phyloP scores from a whole-genome alignment of 2,329 filamentous ascomycete species.

The Talaromyces islandicus region DNA sequence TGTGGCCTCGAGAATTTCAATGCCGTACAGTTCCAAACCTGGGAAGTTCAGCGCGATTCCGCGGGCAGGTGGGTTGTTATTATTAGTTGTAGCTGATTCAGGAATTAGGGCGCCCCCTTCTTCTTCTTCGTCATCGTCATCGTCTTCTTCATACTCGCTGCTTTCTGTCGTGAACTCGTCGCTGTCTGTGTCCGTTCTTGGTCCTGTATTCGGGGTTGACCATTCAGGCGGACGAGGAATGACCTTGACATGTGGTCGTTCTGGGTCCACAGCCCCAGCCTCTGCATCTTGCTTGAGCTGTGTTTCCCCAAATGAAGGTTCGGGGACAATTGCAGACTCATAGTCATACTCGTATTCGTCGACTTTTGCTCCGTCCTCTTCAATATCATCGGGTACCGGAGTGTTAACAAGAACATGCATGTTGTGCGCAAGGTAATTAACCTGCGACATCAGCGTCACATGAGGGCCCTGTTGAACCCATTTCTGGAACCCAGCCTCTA shows the following conservation, averaged over 20 bases:
- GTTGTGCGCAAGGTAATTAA: conserved; percentile 70
- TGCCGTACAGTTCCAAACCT: conserved; percentile 66
- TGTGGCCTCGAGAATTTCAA: conserved; percentile 67
- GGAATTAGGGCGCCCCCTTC: conserved; percentile 32
- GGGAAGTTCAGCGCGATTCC: conserved; percentile 78
- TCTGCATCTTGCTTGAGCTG: neutral
- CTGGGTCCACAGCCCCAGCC: conserved; percentile 19
- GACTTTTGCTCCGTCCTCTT: neutral
- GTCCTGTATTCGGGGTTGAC: conserved; percentile 34
- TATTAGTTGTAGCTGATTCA: conserved; percentile 18
- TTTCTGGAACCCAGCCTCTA: conserved; percentile 61
- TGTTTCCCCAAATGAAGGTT: neutral
- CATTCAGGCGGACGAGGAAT: conserved; percentile 77
- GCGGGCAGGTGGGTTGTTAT: conserved; percentile 49
- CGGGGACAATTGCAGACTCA: neutral
- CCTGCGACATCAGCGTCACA: conserved; percentile 63
- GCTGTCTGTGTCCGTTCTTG: conserved; percentile 25
- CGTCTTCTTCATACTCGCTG: conserved; percentile 31
- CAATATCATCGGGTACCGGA: neutral
- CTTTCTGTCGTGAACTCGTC: conserved; percentile 15
- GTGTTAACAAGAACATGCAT: conserved; percentile 60
- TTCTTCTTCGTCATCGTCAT: conserved; percentile 43
- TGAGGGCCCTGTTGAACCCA: conserved; percentile 53
- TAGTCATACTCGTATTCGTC: neutral
- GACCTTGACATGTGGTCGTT: conserved; percentile 61